Percentiles rank a stretch among this genome's conserved stretches.
Evolutionary conservation across 208 protist genomes (phyloP).

Genomic region (Leishmania guyanensis): DNA sequence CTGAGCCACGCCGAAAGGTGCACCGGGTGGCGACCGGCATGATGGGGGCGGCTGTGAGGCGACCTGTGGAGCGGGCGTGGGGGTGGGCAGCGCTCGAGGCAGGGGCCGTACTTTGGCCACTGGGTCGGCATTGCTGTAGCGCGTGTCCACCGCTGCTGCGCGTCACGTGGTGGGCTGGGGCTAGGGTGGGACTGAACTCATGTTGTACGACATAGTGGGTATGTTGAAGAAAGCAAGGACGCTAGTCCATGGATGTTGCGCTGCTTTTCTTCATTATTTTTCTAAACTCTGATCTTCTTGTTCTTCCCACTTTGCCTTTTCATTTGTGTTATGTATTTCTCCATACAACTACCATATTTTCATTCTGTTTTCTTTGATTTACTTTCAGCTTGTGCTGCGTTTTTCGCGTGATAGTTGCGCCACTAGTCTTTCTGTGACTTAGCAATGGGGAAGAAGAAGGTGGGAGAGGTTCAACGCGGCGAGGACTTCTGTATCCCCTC

Average conservation of each 20-base stretch:
- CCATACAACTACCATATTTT: neutral
- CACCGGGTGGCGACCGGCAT: no score
- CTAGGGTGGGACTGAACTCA: neutral
- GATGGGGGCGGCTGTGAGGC: no score
- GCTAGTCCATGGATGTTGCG: neutral
- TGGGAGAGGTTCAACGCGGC: slow-evolving; percentile 73
- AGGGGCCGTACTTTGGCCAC: neutral
- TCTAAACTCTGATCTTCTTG: neutral
- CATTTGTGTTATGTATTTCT: neutral
- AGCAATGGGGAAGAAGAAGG: slow-evolving; percentile 75
- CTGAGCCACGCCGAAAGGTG: no score
- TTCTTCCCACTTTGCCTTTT: neutral
- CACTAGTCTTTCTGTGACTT: slow-evolving; percentile 1
- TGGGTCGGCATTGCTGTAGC: neutral
- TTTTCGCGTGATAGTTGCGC: slow-evolving; percentile 1
- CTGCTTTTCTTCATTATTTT: neutral
- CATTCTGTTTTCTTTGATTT: neutral
- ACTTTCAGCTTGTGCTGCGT: neutral
- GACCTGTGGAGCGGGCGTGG: no score
- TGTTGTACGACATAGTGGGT: neutral
- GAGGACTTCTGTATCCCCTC: slow-evolving; percentile 80
- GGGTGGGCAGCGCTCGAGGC: neutral
- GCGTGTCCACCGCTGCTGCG: neutral
- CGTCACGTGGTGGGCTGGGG: neutral
- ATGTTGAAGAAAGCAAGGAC: no score